These are phyloP conservation scores for Ogataea hybrid DNA, from an alignment of 1,139 yeast species.

Conservation along the genomic window DNA sequence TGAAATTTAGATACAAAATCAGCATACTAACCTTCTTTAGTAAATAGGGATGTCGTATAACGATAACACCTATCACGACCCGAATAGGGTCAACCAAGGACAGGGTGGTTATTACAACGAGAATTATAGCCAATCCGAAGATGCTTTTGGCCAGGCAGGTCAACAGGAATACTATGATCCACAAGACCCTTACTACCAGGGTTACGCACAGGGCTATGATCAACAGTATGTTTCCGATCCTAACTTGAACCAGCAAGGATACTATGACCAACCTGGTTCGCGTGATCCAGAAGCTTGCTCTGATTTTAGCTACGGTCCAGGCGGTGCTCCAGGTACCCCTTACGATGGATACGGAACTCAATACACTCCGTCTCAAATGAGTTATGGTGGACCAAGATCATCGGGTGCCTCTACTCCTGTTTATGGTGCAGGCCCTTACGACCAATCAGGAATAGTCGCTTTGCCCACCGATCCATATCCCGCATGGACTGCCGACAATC, in stretches of 20 bases:
- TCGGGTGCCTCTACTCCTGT: slow-evolving; percentile 97
- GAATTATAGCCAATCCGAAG: slow-evolving; percentile 27
- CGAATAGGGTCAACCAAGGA: slow-evolving; percentile 24
- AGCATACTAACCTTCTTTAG: slow-evolving; percentile 7
- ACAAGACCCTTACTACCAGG: slow-evolving; percentile 39
- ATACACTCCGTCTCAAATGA: slow-evolving; percentile 73
- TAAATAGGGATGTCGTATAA: slow-evolving; percentile 34
- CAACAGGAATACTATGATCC: slow-evolving; percentile 48
- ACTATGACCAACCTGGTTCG: slow-evolving; percentile 51
- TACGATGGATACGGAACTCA: slow-evolving; percentile 69
- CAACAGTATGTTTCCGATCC: slow-evolving; percentile 34
- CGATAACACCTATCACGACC: slow-evolving; percentile 35
- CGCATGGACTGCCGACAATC: slow-evolving; percentile 64
- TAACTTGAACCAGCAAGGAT: slow-evolving; percentile 38
- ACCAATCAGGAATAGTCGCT: slow-evolving; percentile 47
- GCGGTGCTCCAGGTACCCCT: slow-evolving; percentile 67
- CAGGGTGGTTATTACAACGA: slow-evolving; percentile 28
- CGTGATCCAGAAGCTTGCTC: slow-evolving; percentile 75
- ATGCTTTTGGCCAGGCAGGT: slow-evolving; percentile 32
- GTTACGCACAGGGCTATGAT: slow-evolving; percentile 28
- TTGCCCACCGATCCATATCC: slow-evolving; percentile 52
- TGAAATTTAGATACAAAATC: slow-evolving; percentile 4
- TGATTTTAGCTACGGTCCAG: slow-evolving; percentile 66
- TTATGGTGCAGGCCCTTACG: slow-evolving; percentile 68
- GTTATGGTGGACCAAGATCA: slow-evolving; percentile 79